Percentiles rank a stretch among this genome's conserved stretches.
Evolutionary conservation across 345 rosid species (phyloP).

Genomic region (Reutealis trisperma): DNA sequence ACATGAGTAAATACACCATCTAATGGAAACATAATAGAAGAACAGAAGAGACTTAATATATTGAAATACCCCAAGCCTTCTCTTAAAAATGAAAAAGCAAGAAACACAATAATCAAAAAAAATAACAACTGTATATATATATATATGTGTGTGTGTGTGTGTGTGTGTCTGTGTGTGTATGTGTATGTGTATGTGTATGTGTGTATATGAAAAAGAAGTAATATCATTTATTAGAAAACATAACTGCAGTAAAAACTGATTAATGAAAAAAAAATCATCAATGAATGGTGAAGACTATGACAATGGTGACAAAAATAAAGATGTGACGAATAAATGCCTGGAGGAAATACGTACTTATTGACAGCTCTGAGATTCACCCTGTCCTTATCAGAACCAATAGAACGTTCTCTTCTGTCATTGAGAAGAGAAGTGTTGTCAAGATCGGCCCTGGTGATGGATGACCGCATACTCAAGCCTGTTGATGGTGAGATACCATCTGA

Average conservation of each 20-base stretch:
- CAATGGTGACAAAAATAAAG: not conserved
- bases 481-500: conserved; percentile 60
- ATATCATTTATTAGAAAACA: conserved; percentile 17
- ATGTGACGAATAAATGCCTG: conserved; percentile 2
- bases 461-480: conserved; percentile 57
- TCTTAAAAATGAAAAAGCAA: not conserved
- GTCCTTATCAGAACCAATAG: conserved; percentile 75
- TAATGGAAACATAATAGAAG: not conserved
- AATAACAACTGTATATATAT: too few relatives aligned
- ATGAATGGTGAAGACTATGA: not conserved
- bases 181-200: too few relatives aligned
- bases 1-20: not conserved
- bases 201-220: not conserved
- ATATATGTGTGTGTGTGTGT: too few relatives aligned
- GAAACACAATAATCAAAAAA: not conserved
- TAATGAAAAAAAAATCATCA: not conserved
- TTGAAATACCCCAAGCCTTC: not conserved
- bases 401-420: conserved; percentile 77
- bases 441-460: conserved; percentile 65
- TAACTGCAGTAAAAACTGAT: conserved; percentile 9
- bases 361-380: conserved; percentile 67
- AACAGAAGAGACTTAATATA: not conserved
- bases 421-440: conserved; percentile 55
- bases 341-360: conserved; percentile 63
- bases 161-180: too few relatives aligned